Percentiles rank a stretch among this genome's conserved stretches.
Evolutionary conservation across 2,329 filamentous ascomycete genomes (phyloP).

Genomic region (Tothia fuscella): DNA sequence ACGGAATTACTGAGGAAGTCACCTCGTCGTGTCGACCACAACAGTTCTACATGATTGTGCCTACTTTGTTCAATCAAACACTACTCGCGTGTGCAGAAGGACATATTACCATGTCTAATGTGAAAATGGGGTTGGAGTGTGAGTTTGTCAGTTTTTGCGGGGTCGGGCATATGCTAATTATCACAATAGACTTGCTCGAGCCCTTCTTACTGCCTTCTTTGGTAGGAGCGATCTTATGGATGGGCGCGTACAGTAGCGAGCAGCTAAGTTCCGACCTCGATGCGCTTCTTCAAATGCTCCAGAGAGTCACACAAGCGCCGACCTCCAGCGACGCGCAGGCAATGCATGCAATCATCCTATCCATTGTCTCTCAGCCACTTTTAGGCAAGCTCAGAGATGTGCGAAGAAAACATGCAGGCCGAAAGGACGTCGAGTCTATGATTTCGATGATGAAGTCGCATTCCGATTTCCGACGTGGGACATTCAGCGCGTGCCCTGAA

Average conservation of each 20-base stretch:
- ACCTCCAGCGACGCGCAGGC: constrained; percentile 54
- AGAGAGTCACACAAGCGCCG: constrained; percentile 47
- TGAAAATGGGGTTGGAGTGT: constrained; percentile 70
- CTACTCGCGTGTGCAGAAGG: constrained; percentile 57
- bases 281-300: constrained; percentile 57
- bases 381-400: constrained; percentile 56
- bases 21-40: constrained; percentile 74
- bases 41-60: constrained; percentile 68
- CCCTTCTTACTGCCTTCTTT: constrained; percentile 71
- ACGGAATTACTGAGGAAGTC: constrained; percentile 66
- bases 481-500: constrained; percentile 52
- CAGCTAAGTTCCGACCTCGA: constrained; percentile 52
- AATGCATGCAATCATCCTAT: constrained; percentile 61
- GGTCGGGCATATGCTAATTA: constrained; percentile 8
- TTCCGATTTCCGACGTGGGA: constrained; percentile 47
- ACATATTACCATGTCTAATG: constrained; percentile 52
- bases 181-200: constrained; percentile 54
- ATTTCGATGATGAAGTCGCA: constrained; percentile 51
- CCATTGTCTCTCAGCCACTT: constrained; percentile 56
- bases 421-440: constrained; percentile 58
- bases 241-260: constrained; percentile 58
- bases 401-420: constrained; percentile 53
- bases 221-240: constrained; percentile 59
- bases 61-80: constrained; percentile 65
- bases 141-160: constrained; percentile 21